Evolutionary conservation across 345 rosid species (phyloP), one percentile per base, ranked within the genome.

Genomic region (Populus nigra): DNA sequence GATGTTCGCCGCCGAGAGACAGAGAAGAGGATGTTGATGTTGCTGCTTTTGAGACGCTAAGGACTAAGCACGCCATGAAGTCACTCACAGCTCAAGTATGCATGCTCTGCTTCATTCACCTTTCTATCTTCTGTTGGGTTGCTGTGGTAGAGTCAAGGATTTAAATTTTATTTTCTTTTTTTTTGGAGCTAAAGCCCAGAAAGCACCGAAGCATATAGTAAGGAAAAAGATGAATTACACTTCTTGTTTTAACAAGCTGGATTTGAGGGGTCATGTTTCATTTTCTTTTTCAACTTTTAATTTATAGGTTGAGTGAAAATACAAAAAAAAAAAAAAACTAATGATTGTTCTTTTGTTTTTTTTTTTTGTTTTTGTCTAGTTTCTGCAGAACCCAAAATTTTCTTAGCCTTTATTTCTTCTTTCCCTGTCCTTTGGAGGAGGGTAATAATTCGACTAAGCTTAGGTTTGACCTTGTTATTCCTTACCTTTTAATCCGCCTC

Each of bases 21-120:
- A 81, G 59, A 62, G 86, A 87, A 36, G 93, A 89, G 65, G 89
- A 85, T 15, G 8, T 3, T 38, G 97, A 86, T 8, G 88, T 82
- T 31, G 38, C 16, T 71, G 74, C 77, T 71, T 4, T 41, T 50
- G 92, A 85, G 65, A 95, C 98, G 6, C 98, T 96, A 8, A 83
- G 89, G 82, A 89, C 93, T 39, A 91, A 84, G 87, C 99, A 90
- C 16, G 89, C 98, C 49, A 79, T 91, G 71, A 92, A 89, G 83
- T 83, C 91, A 16, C 90, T 95, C 83, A 87, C 93, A 67, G 78
- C 97, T 75, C 99, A 95, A 90, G 99, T 92, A 62, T 27, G 11
- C 16, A 6, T 66, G 50, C 31, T 9, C 29, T 16, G 4, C 23
- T 27, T 69, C 65, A 33, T 25, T 50, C 23, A 8, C 10, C n/a